Conservation (phyloP, 1,139 yeast genomes). For the Lodderomyces metapsilosis region DNA sequence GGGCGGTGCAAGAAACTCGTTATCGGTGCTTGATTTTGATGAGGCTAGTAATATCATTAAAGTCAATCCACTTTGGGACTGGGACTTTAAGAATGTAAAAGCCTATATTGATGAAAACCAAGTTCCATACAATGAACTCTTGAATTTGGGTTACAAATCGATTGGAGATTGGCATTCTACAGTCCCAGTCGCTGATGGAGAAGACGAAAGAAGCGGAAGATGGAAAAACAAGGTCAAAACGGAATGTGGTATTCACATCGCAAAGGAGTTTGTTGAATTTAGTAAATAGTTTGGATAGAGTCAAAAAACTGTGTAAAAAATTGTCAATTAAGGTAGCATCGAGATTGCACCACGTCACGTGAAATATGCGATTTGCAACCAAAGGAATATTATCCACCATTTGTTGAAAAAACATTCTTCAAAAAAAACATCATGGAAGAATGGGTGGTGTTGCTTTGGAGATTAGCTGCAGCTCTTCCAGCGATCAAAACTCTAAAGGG, state of each 20-base stretch:
- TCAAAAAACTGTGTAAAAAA: neutral
- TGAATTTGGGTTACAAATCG: conserved; percentile 86
- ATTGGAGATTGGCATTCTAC: conserved; percentile 98
- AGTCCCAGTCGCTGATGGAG: conserved; percentile 83
- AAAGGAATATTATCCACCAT: no score
- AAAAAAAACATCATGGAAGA: no score
- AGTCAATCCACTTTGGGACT: conserved; percentile 84
- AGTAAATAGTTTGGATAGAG: no score
- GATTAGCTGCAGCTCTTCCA: no score
- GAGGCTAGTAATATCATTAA: conserved; percentile 67
- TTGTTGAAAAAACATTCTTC: no score
- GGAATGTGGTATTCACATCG: conserved; percentile 93
- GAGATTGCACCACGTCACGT: conserved; percentile 1
- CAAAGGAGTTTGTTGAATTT: conserved; percentile 62
- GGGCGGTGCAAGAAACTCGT: conserved; percentile 77
- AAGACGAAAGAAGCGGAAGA: conserved; percentile 93
- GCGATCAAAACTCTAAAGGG: no score
- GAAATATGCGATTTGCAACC: neutral
- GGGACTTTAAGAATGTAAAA: conserved; percentile 76
- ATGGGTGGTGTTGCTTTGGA: no score
- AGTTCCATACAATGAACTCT: conserved; percentile 82
- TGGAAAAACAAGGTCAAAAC: conserved; percentile 94
- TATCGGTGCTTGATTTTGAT: conserved; percentile 78
- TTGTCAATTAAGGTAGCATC: no score
- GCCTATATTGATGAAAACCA: conserved; percentile 62